A percentile compares a stretch with the other conserved stretches of the same genome.
phyloP scores from a whole-genome alignment of 2,329 filamentous ascomycete genomes.

The Sporothrix inflata region DNA sequence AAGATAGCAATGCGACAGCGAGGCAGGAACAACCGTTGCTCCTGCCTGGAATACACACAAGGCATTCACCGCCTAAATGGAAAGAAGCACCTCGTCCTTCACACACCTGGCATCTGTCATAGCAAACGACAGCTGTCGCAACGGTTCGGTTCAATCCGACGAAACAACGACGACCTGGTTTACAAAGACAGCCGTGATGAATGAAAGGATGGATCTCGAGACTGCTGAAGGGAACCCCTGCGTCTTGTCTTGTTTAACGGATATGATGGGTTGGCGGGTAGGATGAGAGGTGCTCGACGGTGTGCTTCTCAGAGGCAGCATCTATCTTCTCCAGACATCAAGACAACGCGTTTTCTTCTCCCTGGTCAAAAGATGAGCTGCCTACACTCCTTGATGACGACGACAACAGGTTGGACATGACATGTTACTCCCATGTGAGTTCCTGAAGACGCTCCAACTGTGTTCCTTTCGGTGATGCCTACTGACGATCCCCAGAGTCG shows the following conservation, averaged over 20 bases:
- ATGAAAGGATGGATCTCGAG: neutral
- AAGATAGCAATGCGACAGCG: neutral
- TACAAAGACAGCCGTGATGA: neutral
- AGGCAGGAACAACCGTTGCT: neutral
- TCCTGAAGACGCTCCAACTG: neutral
- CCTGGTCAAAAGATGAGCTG: neutral
- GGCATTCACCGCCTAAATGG: neutral
- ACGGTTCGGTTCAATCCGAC: conserved; percentile 19
- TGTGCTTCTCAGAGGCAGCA: neutral
- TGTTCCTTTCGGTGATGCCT: neutral
- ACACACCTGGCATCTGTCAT: neutral
- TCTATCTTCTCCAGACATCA: neutral
- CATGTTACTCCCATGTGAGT: neutral
- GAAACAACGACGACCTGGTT: conserved; percentile 14
- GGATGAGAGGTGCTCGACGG: too few relatives aligned
- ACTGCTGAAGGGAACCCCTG: neutral
- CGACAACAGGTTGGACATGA: neutral
- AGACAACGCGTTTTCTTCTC: neutral
- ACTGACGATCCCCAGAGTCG: neutral
- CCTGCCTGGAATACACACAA: neutral
- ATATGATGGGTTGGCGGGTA: neutral
- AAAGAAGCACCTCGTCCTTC: neutral
- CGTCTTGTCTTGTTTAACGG: neutral
- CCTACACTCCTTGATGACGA: neutral
- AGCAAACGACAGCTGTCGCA: neutral